A percentile compares a stretch with the other conserved stretches of the same genome.
These are phyloP conservation scores for Lachancea mirantina DNA, from an alignment of 805 yeast genomes.

Conservation along the genomic window DNA sequence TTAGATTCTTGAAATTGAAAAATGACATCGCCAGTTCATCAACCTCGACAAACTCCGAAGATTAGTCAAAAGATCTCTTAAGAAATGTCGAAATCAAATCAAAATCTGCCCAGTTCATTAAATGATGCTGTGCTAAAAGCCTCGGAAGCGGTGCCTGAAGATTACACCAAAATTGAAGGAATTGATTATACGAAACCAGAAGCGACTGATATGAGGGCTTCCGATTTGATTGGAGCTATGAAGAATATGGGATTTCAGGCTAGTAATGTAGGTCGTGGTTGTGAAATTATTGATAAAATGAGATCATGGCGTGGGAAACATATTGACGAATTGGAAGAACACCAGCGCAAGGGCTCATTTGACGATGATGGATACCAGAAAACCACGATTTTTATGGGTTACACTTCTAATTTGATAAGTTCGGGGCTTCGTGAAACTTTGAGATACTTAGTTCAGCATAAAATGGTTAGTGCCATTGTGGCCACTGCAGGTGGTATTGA, in stretches of 20 bases:
- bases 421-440: constrained; percentile 91
- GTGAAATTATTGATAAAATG: constrained; percentile 91
- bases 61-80: background rate
- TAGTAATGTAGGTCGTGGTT: constrained; percentile 73
- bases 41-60: background rate
- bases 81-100: constrained; percentile 33
- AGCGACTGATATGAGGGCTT: constrained; percentile 72
- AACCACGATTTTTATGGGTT: constrained; percentile 90
- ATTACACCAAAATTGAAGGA: constrained; percentile 74
- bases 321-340: constrained; percentile 58
- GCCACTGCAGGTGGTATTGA: constrained; percentile 99
- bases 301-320: constrained; percentile 87
- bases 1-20: no score
- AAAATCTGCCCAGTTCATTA: constrained; percentile 59
- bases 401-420: constrained; percentile 90
- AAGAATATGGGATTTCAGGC: constrained; percentile 97
- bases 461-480: constrained; percentile 90
- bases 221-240: constrained; percentile 76
- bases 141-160: constrained; percentile 79
- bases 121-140: constrained; percentile 86
- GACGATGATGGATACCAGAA: constrained; percentile 74
- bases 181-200: constrained; percentile 79
- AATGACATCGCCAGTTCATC: constrained; percentile 1
- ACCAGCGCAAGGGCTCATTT: constrained; percentile 64
- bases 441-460: constrained; percentile 83